Conservation (phyloP, 2,329 filamentous ascomycete species). For the Xylariaceae sp. region DNA sequence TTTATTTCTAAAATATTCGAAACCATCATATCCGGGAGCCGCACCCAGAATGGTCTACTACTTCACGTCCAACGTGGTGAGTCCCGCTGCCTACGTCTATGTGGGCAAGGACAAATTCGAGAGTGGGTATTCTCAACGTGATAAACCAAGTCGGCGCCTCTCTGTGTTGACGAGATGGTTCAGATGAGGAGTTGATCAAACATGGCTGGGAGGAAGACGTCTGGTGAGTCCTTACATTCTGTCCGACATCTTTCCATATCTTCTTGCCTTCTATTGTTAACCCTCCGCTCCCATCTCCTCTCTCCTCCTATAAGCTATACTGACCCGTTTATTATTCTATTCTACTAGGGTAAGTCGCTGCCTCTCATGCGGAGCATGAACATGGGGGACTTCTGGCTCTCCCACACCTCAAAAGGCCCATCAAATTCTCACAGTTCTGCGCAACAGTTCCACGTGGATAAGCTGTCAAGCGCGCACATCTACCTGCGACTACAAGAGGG, state of each 20-base stretch:
- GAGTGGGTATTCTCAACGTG: slow-evolving; percentile 55
- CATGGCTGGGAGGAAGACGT: slow-evolving; percentile 93
- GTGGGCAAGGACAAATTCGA: slow-evolving; percentile 99
- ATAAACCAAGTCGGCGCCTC: slow-evolving; percentile 10
- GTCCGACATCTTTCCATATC: not conserved
- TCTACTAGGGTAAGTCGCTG: slow-evolving; percentile 26
- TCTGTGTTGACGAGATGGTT: slow-evolving; percentile 14
- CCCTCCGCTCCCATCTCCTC: not conserved
- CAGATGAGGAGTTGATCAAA: slow-evolving; percentile 95
- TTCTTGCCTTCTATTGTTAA: slow-evolving; percentile 4
- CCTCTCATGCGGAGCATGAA: not conserved
- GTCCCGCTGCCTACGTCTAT: slow-evolving; percentile 82
- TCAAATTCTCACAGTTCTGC: slow-evolving; percentile 4
- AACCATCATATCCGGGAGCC: not conserved
- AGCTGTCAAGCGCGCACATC: slow-evolving; percentile 92
- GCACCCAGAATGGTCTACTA: slow-evolving; percentile 76
- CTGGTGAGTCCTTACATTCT: slow-evolving; percentile 54
- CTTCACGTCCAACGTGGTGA: slow-evolving; percentile 79
- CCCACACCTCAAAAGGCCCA: not conserved
- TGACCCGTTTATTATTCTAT: not conserved
- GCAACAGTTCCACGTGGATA: slow-evolving; percentile 87
- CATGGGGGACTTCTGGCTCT: not conserved
- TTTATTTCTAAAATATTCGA: not conserved
- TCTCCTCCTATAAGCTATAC: not conserved
- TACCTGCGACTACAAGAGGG: slow-evolving; percentile 80